Percentiles rank a stretch among this genome's conserved stretches.
These are phyloP conservation scores for Drechslera avenae DNA, from an alignment of 2,329 filamentous ascomycete genomes.

Conservation along the genomic window DNA sequence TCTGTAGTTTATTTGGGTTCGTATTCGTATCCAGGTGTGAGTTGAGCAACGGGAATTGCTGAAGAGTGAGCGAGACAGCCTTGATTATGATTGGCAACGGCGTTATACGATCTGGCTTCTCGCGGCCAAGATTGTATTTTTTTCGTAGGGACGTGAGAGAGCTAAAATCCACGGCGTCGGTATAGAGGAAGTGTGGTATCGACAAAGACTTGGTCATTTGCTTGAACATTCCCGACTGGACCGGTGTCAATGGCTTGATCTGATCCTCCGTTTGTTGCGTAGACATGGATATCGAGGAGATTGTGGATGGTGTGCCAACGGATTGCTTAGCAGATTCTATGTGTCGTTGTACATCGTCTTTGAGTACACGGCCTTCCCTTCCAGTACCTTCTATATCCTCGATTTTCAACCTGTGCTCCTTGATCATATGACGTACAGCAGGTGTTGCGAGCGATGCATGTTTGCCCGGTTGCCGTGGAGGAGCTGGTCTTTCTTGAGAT, in stretches of 20 bases:
- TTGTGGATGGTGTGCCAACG: slow-evolving; percentile 33
- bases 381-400: slow-evolving; percentile 81
- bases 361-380: slow-evolving; percentile 86
- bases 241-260: slow-evolving; percentile 70
- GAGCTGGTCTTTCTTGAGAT: slow-evolving; percentile 19
- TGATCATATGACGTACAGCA: slow-evolving; percentile 86
- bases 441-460: slow-evolving; percentile 83
- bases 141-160: slow-evolving; percentile 72
- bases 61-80: slow-evolving; percentile 83
- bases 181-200: slow-evolving; percentile 96
- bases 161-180: slow-evolving; percentile 85
- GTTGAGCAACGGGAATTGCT: slow-evolving; percentile 85
- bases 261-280: slow-evolving; percentile 63
- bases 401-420: slow-evolving; percentile 79
- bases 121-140: slow-evolving; percentile 66
- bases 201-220: slow-evolving; percentile 88
- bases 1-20: slow-evolving; percentile 68
- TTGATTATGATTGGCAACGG: slow-evolving; percentile 96
- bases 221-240: slow-evolving; percentile 95
- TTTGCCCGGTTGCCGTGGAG: slow-evolving; percentile 58
- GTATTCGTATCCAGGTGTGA: slow-evolving; percentile 72
- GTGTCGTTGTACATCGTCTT: slow-evolving; percentile 77
- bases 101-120: slow-evolving; percentile 65
- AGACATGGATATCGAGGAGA: slow-evolving; percentile 27
- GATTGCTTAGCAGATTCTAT: slow-evolving; percentile 28